These are phyloP conservation scores for Corynespora cassiicola DNA, from an alignment of 2,329 filamentous ascomycete species.

Conservation along the genomic window DNA sequence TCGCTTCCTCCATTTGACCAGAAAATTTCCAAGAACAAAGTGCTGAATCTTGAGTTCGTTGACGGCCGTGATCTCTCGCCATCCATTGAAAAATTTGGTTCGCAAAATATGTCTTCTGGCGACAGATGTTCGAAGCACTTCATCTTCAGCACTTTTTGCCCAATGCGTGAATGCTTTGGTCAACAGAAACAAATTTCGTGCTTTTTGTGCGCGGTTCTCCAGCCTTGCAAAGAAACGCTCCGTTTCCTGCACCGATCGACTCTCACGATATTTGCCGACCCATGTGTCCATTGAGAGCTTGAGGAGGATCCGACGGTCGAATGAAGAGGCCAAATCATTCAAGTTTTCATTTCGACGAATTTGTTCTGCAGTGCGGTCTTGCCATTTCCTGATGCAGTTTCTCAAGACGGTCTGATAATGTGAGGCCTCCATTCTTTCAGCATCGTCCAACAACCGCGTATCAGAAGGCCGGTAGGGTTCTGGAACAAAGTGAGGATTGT, in stretches of 20 bases:
- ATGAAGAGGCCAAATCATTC: constrained; percentile 47
- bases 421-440: constrained; percentile 48
- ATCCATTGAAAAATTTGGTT: constrained; percentile 72
- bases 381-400: constrained; percentile 53
- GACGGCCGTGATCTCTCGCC: constrained; percentile 69
- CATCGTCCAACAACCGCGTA: constrained; percentile 58
- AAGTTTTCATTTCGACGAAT: constrained; percentile 33
- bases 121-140: constrained; percentile 69
- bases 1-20: constrained; percentile 59
- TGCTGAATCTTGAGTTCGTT: constrained; percentile 63
- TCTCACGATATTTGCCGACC: constrained; percentile 30
- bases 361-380: constrained; percentile 46
- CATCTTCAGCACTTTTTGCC: constrained; percentile 69
- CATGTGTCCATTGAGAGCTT: constrained; percentile 58
- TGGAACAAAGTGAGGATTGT: constrained; percentile 27
- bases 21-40: constrained; percentile 61
- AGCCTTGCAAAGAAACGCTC: constrained; percentile 62
- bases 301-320: constrained; percentile 60
- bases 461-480: constrained; percentile 57
- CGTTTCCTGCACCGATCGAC: constrained; percentile 53
- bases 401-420: constrained; percentile 34
- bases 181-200: constrained; percentile 70
- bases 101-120: constrained; percentile 75
- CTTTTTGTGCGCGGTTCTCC: constrained; percentile 66
- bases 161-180: constrained; percentile 73